A percentile compares a stretch with the other conserved stretches of the same genome.
phyloP scores from a whole-genome alignment of 345 rosid species.

The Trapa incisa region DNA sequence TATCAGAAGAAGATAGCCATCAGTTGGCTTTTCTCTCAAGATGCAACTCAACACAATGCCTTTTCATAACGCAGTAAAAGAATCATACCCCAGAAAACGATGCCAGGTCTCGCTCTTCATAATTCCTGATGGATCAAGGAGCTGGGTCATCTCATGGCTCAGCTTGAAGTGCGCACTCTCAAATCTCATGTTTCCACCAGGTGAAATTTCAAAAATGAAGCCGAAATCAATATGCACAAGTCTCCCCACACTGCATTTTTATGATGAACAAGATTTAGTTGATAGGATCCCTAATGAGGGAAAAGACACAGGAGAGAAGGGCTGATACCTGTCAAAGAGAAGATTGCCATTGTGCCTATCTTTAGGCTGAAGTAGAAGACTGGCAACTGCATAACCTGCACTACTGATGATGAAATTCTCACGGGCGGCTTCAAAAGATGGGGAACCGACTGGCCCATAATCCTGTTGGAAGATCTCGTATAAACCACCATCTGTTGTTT shows the following conservation, averaged over 20 bases:
- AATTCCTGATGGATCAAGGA: constrained; percentile 77
- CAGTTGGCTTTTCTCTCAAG: background rate
- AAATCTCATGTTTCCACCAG: constrained; percentile 94
- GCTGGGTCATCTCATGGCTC: constrained; percentile 99
- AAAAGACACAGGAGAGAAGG: no score
- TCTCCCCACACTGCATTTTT: constrained; percentile 55
- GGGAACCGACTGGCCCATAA: constrained; percentile 87
- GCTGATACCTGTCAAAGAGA: constrained; percentile 72
- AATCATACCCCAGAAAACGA: constrained; percentile 57
- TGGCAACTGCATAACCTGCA: constrained; percentile 98
- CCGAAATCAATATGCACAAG: constrained; percentile 99
- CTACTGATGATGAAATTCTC: constrained; percentile 90
- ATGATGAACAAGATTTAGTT: constrained; percentile 1
- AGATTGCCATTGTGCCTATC: constrained; percentile 99
- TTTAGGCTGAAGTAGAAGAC: constrained; percentile 94
- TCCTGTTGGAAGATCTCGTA: constrained; percentile 98
- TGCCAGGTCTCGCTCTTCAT: constrained; percentile 94
- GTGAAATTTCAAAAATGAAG: constrained; percentile 87
- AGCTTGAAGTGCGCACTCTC: constrained; percentile 97
- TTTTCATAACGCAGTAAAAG: background rate
- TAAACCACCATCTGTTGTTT: constrained; percentile 96
- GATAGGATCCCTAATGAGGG: background rate
- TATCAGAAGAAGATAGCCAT: background rate
- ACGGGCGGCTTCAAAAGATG: constrained; percentile 82
- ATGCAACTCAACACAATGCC: no score